Conservation (phyloP, 345 rosid genomes). For the Streptanthus diversifolius region DNA sequence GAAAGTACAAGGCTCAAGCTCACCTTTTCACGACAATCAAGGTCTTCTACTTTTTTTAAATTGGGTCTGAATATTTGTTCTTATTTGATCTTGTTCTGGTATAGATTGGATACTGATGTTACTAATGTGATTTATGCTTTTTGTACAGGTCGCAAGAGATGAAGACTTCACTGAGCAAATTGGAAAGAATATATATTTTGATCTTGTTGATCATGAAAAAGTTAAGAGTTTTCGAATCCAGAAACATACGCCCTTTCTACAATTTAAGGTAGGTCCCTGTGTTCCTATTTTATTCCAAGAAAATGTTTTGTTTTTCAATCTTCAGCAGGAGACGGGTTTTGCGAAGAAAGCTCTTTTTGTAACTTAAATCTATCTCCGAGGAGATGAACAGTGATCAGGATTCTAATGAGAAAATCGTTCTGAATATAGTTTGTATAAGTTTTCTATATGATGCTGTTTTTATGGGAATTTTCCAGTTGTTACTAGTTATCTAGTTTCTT, state of each 20-base stretch:
- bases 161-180: slow-evolving; percentile 84
- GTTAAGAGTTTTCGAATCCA: slow-evolving; percentile 87
- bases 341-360: neutral
- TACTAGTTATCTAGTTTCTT: neutral
- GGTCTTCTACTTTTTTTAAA: slow-evolving; percentile 41
- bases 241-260: slow-evolving; percentile 68
- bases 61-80: neutral
- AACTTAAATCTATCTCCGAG: neutral
- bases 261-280: slow-evolving; percentile 61
- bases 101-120: slow-evolving; percentile 9
- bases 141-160: slow-evolving; percentile 58
- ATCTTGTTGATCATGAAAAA: slow-evolving; percentile 97
- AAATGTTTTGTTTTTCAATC: neutral
- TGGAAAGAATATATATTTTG: slow-evolving; percentile 91
- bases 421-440: neutral
- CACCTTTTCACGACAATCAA: slow-evolving; percentile 92
- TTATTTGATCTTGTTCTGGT: neutral
- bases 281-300: neutral
- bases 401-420: neutral
- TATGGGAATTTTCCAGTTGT: neutral
- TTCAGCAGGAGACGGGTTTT: neutral
- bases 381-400: neutral
- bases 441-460: neutral
- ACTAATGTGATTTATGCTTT: slow-evolving; percentile 26
- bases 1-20: slow-evolving; percentile 87